These are phyloP conservation scores for Firmiana major DNA, from an alignment of 345 rosid genomes.

Conservation along the genomic window DNA sequence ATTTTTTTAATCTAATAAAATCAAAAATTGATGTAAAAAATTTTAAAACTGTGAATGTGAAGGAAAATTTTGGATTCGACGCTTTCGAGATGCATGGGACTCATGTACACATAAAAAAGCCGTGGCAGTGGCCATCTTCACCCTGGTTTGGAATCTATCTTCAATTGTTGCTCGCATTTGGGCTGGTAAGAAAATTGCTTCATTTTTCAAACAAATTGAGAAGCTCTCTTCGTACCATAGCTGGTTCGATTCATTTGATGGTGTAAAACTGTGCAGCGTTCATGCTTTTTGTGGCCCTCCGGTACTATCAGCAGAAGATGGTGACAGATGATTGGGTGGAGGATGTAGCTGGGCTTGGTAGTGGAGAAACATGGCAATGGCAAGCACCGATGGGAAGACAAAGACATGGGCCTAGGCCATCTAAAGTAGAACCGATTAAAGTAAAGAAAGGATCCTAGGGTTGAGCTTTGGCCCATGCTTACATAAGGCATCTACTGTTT, in stretches of 20 bases:
- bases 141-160: slow-evolving; percentile 70
- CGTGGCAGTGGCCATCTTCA: slow-evolving; percentile 49
- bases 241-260: not conserved
- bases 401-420: slow-evolving; percentile 19
- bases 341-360: slow-evolving; percentile 17
- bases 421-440: slow-evolving; percentile 35
- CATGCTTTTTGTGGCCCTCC: slow-evolving; percentile 68
- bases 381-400: not conserved
- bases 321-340: slow-evolving; percentile 28
- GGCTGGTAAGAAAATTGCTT: slow-evolving; percentile 46
- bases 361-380: slow-evolving; percentile 12
- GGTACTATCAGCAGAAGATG: slow-evolving; percentile 56
- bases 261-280: slow-evolving; percentile 40
- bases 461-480: not conserved
- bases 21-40: no score
- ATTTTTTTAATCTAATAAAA: not conserved
- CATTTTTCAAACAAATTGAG: not conserved
- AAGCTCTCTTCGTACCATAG: not conserved
- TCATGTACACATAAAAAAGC: slow-evolving; percentile 80
- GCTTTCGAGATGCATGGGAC: slow-evolving; percentile 75
- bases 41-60: not conserved
- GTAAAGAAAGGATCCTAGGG: slow-evolving; percentile 40
- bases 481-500: not conserved
- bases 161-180: slow-evolving; percentile 71
- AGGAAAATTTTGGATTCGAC: slow-evolving; percentile 65